Evolutionary conservation across 73 alveolate species (phyloP), one percentile per base, ranked within the genome.

Genomic region (Breviolum minutum): DNA sequence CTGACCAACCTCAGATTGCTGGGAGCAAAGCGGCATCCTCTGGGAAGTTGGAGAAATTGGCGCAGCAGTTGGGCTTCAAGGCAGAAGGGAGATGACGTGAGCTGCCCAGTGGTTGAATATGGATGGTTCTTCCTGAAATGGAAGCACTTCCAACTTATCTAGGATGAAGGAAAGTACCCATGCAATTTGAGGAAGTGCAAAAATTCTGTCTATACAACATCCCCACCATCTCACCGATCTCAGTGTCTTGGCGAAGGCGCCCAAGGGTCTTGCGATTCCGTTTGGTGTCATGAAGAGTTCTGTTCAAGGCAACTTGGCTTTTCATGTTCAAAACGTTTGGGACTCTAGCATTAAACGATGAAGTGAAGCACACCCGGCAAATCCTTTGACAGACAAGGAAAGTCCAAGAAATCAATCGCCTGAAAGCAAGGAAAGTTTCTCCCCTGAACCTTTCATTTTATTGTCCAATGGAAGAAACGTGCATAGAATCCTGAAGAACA

Each of bases 251-350:
- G 54, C 54, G 54, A 32, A 94, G 85, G 93, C 99, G 95, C 95
- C 99, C 95, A 94, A 88, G 99, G 76, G 93, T 87, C 70, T 95
- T 40, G 98, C 99, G 90, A 99, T 97, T 87, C 93, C 99, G 76
- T 79, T 85, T 71, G 99, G 99, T 84, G 92, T 93, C 85, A 87
- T 95, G 98, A 92, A 92, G 90, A 74, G 73, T 12, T 74, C 90
- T 6, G 97, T 92, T 16, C 77, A 71, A 5, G 97, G 97, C 27
- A 17, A 74, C 19, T 32, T 48, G 70, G 69, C 81, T 30, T 17
- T 8, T 6, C 81, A 71, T 71, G 85, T 13, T 24, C 62, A 24
- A 40, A 40, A 40, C 5, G 5, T 40, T 0, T 40, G 54, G 54
- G 54, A 40, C 5, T 40, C 54, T 40, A 40, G 3, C 54, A 40